Evolutionary conservation across 2,329 filamentous ascomycete genomes (phyloP).

Genomic region (Colletotrichum shisoi): DNA sequence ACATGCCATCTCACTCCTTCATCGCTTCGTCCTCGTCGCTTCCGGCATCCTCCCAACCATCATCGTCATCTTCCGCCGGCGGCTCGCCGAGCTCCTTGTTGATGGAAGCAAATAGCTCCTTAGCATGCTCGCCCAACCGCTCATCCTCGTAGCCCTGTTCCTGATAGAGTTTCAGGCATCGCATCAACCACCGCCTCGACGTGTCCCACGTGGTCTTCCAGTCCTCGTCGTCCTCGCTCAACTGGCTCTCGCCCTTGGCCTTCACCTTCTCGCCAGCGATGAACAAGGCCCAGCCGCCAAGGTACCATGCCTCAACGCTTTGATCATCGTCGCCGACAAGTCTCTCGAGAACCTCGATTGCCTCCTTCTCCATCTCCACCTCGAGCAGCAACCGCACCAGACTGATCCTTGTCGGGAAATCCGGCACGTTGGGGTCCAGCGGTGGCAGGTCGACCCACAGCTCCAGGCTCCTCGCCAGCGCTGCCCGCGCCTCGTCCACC

Average conservation of each 20-base stretch:
- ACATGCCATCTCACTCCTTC: constrained; percentile 49
- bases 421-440: constrained; percentile 75
- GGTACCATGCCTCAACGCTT: constrained; percentile 95
- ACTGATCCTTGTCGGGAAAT: constrained; percentile 85
- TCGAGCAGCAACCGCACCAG: constrained; percentile 89
- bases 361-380: constrained; percentile 83
- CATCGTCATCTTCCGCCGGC: constrained; percentile 62
- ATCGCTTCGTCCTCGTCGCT: constrained; percentile 60
- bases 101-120: constrained; percentile 72
- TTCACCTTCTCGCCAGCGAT: constrained; percentile 76
- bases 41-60: constrained; percentile 57
- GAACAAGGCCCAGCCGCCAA: constrained; percentile 92
- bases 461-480: constrained; percentile 79
- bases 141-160: constrained; percentile 86
- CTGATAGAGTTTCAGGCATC: constrained; percentile 80
- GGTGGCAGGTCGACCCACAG: constrained; percentile 83
- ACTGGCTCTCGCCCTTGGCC: constrained; percentile 44
- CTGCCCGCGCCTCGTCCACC: constrained; percentile 78
- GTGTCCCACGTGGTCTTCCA: constrained; percentile 73
- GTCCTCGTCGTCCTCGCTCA: constrained; percentile 53
- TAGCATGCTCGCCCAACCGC: constrained; percentile 75
- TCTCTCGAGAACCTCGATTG: constrained; percentile 83
- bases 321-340: constrained; percentile 88
- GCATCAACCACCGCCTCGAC: constrained; percentile 82
- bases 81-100: constrained; percentile 70